A percentile compares a stretch with the other conserved stretches of the same genome.
Evolutionary conservation across 129 eudicot species (phyloP).

Genomic region (Oenanthe sinensis): DNA sequence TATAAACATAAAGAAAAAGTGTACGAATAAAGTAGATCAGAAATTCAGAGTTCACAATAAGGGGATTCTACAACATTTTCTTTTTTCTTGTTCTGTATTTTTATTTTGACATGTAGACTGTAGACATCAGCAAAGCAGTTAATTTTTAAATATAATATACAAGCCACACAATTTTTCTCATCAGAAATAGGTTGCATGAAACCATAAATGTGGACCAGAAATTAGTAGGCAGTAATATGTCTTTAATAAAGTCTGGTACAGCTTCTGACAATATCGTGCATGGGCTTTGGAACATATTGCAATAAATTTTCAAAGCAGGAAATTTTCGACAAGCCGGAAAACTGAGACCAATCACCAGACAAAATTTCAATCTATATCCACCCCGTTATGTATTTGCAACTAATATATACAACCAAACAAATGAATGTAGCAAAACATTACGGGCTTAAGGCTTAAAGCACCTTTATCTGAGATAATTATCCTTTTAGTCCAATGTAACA

Average conservation of each 20-base stretch:
- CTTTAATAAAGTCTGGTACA: neutral
- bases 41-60: neutral
- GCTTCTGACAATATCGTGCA: neutral
- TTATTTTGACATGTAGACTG: neutral
- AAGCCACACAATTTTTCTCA: neutral
- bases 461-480: neutral
- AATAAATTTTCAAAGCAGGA: neutral
- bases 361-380: too few relatives aligned
- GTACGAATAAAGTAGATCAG: too few relatives aligned
- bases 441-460: neutral
- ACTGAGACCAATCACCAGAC: too few relatives aligned
- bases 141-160: too few relatives aligned
- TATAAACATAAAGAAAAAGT: neutral
- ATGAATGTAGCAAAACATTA: neutral
- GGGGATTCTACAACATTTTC: neutral
- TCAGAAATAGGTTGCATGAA: neutral
- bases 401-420: neutral
- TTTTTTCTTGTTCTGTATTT: too few relatives aligned
- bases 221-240: neutral
- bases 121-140: neutral
- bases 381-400: neutral
- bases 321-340: neutral
- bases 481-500: neutral
- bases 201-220: neutral
- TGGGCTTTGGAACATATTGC: neutral